phyloP scores from a whole-genome alignment of 2,329 filamentous ascomycete species.

The Fusarium odoratissimum region DNA sequence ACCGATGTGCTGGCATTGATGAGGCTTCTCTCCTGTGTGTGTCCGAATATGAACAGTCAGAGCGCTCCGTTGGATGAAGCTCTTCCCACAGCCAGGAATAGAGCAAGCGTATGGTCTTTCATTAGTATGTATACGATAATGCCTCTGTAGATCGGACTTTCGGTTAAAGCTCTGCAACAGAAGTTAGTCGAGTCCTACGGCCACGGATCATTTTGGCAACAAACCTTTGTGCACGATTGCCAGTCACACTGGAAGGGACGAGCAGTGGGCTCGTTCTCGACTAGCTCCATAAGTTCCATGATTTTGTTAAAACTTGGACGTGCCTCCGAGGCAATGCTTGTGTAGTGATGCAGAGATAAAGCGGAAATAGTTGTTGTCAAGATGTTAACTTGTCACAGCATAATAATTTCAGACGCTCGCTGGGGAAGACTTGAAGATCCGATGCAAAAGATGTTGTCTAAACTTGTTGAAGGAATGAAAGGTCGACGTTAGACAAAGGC shows the following conservation, averaged over 20 bases:
- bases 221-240: conserved; percentile 71
- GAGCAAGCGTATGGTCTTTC: conserved; percentile 74
- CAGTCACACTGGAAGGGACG: conserved; percentile 74
- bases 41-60: conserved; percentile 77
- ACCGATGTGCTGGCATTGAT: conserved; percentile 72
- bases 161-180: conserved; percentile 73
- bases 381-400: conserved; percentile 25
- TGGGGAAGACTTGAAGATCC: conserved; percentile 3
- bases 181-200: conserved; percentile 16
- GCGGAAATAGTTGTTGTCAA: conserved; percentile 4
- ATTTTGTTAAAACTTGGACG: conserved; percentile 11
- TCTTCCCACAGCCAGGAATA: conserved; percentile 72
- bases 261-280: conserved; percentile 71
- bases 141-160: conserved; percentile 76
- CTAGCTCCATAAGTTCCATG: conserved; percentile 73
- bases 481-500: conserved; percentile 1
- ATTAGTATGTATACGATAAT: conserved; percentile 79
- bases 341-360: neutral
- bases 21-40: conserved; percentile 78
- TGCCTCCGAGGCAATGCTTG: neutral
- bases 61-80: conserved; percentile 77
- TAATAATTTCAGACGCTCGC: conserved; percentile 11
- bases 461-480: neutral
- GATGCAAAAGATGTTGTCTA: neutral
- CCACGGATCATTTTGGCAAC: conserved; percentile 33